Conservation (phyloP, 2,329 filamentous ascomycete species). For the Thelonectria olida region DNA sequence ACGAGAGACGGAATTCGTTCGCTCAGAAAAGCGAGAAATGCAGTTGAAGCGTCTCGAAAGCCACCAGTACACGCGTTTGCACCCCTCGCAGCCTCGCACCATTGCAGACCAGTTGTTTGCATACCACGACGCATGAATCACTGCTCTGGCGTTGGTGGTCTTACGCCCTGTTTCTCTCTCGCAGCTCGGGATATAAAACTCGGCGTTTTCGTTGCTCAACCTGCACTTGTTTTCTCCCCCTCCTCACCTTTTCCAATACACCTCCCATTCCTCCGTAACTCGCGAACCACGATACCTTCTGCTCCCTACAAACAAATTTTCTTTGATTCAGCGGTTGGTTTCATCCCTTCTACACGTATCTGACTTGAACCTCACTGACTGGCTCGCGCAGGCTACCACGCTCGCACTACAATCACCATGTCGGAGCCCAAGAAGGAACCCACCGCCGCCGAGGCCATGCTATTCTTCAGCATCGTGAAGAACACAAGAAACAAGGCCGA, state of each 20-base stretch:
- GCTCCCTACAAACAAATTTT: not conserved
- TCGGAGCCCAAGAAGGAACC: slow-evolving; percentile 48
- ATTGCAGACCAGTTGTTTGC: not conserved
- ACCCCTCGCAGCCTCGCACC: not conserved
- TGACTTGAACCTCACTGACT: too few relatives aligned
- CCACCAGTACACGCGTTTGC: not conserved
- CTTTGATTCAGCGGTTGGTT: not conserved
- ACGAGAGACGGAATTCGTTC: not conserved
- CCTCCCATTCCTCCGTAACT: not conserved
- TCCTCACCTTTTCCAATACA: not conserved
- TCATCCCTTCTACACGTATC: not conserved
- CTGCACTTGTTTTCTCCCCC: not conserved
- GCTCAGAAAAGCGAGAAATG: not conserved
- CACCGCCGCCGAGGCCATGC: slow-evolving; percentile 51
- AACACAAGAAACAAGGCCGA: slow-evolving; percentile 54
- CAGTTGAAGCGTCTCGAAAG: too few relatives aligned
- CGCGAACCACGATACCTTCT: not conserved
- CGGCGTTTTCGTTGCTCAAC: not conserved
- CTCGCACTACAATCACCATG: slow-evolving; percentile 37
- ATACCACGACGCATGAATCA: not conserved
- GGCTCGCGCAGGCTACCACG: too few relatives aligned
- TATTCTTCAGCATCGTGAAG: slow-evolving; percentile 57
- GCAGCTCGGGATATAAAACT: not conserved
- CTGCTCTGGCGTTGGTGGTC: not conserved
- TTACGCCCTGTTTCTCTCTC: not conserved